Conservation (phyloP, 2,329 filamentous ascomycete species). For the Exophiala spinifera region DNA sequence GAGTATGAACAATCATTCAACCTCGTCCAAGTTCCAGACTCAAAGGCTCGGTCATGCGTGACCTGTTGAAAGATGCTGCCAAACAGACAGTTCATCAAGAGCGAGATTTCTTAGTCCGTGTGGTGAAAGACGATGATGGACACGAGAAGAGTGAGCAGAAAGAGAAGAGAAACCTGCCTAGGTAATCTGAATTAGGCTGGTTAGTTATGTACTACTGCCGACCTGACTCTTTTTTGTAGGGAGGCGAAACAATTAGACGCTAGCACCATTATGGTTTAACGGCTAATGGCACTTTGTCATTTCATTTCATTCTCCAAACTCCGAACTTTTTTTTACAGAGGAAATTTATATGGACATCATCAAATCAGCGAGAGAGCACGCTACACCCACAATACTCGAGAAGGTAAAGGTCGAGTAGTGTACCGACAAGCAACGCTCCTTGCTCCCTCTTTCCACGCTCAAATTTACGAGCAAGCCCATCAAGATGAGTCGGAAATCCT, state of each 20-base stretch:
- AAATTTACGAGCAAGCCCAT: not conserved
- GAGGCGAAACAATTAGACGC: too few species aligned
- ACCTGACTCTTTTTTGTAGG: too few species aligned
- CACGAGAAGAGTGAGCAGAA: too few species aligned
- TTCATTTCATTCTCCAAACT: slow-evolving; percentile 2
- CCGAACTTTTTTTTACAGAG: slow-evolving; percentile 41
- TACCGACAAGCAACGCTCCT: slow-evolving; percentile 2
- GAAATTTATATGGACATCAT: not conserved
- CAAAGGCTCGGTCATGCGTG: too few species aligned
- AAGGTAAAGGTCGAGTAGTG: slow-evolving; percentile 26
- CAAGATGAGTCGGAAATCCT: slow-evolving; percentile 48
- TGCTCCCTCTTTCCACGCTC: slow-evolving; percentile 6
- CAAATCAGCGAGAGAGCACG: not conserved
- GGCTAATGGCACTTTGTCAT: not conserved
- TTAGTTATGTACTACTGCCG: too few species aligned
- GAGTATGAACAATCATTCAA: too few species aligned
- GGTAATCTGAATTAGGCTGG: too few species aligned
- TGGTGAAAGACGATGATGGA: not conserved
- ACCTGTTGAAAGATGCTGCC: too few species aligned
- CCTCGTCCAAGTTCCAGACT: too few species aligned
- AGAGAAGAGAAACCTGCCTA: too few species aligned
- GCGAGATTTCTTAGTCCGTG: too few species aligned
- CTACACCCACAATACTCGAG: not conserved
- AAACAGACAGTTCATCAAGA: too few species aligned
- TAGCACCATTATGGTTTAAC: not conserved